phyloP scores from a whole-genome alignment of 805 yeast genomes.

The Starmerella apis region DNA sequence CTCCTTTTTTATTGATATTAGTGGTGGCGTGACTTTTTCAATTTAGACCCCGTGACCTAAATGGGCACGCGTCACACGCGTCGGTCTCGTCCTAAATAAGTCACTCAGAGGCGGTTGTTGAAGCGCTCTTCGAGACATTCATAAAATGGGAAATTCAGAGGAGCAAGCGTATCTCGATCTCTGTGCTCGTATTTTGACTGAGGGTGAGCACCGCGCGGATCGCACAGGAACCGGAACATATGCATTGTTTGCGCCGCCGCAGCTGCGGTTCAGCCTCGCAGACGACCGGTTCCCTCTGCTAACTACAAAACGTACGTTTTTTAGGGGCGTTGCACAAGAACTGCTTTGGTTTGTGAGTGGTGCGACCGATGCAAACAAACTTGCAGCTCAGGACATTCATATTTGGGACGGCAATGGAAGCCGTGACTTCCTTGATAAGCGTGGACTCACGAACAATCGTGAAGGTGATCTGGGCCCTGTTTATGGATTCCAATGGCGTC shows the following conservation, averaged over 20 bases:
- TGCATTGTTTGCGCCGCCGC: slow-evolving; percentile 92
- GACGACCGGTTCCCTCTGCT: slow-evolving; percentile 72
- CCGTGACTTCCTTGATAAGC: slow-evolving; percentile 71
- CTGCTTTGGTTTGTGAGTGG: slow-evolving; percentile 89
- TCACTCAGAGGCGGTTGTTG: not conserved
- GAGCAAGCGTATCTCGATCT: slow-evolving; percentile 83
- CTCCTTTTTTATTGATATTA: not conserved
- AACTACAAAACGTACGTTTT: slow-evolving; percentile 87
- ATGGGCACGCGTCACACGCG: slow-evolving; percentile 1
- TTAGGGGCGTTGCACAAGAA: slow-evolving; percentile 81
- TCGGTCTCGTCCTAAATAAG: not conserved
- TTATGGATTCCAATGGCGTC: slow-evolving; percentile 99
- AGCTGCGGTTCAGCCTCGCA: slow-evolving; percentile 66
- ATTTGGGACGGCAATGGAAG: slow-evolving; percentile 99
- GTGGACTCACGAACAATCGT: slow-evolving; percentile 69
- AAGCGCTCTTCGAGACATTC: not conserved
- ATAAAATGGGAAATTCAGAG: slow-evolving; percentile 32
- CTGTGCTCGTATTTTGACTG: slow-evolving; percentile 60
- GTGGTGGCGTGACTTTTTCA: not conserved
- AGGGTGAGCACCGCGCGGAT: slow-evolving; percentile 89
- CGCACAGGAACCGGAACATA: slow-evolving; percentile 96
- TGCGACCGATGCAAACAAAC: slow-evolving; percentile 70
- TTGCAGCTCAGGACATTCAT: slow-evolving; percentile 77
- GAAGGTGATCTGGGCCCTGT: slow-evolving; percentile 98
- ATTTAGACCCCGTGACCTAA: slow-evolving; percentile 8